Conservation (phyloP, 177 flowering plant genomes). For the Vitis hybrid region DNA sequence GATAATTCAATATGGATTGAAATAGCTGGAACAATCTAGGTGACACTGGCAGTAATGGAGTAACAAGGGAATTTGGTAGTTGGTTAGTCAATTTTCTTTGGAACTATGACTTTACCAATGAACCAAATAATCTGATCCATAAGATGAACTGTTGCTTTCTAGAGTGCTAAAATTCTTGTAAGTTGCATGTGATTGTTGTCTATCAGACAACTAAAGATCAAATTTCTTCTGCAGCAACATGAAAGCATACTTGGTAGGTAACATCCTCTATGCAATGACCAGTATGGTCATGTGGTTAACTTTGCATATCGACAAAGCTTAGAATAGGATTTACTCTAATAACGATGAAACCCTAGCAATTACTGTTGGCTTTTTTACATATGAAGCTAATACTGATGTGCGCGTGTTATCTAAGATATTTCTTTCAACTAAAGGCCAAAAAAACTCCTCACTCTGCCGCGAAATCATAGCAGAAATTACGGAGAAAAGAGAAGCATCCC, state of each 20-base stretch:
- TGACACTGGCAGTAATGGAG: slow-evolving; percentile 1
- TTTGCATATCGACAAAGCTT: too few relatives aligned
- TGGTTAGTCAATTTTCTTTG: slow-evolving; percentile 12
- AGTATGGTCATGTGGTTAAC: too few relatives aligned
- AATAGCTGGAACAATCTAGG: background rate
- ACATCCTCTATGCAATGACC: too few relatives aligned
- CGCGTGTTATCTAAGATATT: background rate
- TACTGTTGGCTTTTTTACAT: background rate
- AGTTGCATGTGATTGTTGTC: background rate
- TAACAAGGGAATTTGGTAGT: slow-evolving; percentile 10
- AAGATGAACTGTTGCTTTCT: slow-evolving; percentile 18
- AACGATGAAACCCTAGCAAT: too few relatives aligned
- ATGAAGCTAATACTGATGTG: background rate
- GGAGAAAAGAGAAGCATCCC: background rate
- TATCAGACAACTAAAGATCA: slow-evolving; percentile 1
- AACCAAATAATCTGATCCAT: background rate
- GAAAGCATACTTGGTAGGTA: background rate
- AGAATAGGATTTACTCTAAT: too few relatives aligned
- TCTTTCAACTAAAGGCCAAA: background rate
- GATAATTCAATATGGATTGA: background rate
- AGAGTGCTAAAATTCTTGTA: background rate
- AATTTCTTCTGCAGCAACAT: background rate
- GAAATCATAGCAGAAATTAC: background rate
- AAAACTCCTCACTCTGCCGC: background rate
- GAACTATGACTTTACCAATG: background rate